phyloP scores from a whole-genome alignment of 2,329 filamentous ascomycete genomes.

The Venturia carpophila region DNA sequence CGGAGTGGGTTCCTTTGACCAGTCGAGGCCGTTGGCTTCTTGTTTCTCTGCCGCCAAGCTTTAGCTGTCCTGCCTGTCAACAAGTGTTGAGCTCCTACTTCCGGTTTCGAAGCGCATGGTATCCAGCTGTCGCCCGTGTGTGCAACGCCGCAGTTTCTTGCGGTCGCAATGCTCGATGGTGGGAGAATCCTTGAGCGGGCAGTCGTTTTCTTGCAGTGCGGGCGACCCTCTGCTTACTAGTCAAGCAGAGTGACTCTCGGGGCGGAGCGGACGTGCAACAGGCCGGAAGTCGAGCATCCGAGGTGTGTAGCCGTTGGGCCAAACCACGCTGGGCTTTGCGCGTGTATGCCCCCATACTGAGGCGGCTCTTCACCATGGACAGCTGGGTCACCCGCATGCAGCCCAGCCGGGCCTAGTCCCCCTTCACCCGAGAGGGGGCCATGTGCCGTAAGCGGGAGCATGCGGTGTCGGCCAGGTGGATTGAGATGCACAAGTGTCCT shows the following conservation, averaged over 20 bases:
- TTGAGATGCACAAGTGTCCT: not conserved
- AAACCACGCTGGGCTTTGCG: not conserved
- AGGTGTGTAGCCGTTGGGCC: not conserved
- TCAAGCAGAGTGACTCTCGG: not conserved
- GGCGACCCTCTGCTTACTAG: not conserved
- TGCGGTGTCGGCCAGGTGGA: not conserved
- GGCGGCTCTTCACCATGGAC: not conserved
- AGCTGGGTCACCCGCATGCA: not conserved
- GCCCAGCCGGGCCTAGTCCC: too few relatives aligned
- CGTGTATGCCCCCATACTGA: not conserved
- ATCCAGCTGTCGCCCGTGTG: not conserved
- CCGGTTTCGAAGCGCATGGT: not conserved
- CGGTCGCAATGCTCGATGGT: not conserved
- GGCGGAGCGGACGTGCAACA: not conserved
- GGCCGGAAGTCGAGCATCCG: not conserved
- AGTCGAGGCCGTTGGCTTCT: not conserved
- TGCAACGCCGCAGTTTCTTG: not conserved
- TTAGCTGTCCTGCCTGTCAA: not conserved
- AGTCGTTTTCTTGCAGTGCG: not conserved
- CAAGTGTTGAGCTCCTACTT: not conserved
- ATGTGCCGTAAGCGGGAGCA: too few relatives aligned
- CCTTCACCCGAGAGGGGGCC: too few relatives aligned
- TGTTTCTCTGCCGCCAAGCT: not conserved
- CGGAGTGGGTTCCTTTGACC: conserved; percentile 1
- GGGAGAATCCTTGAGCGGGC: not conserved